These are phyloP conservation scores for Neospermospora avenae DNA, from an alignment of 2,329 filamentous ascomycete species.

Conservation along the genomic window DNA sequence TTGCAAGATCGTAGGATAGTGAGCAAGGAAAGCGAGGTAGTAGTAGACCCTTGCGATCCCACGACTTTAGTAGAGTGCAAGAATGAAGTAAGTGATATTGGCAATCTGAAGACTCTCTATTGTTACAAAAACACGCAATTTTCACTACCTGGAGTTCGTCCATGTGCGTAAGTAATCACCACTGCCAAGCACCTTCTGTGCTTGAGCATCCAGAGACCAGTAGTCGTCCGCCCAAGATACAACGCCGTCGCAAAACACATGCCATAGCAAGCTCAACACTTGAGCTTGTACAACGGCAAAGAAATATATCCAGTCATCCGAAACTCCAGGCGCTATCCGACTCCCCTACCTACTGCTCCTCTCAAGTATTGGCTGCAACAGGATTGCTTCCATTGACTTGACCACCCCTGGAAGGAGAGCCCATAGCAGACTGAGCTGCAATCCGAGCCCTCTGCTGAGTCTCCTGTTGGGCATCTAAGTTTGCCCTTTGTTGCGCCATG, in stretches of 20 bases:
- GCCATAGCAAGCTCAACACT: background rate
- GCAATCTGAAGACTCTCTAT: constrained; percentile 8
- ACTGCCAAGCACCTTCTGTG: background rate
- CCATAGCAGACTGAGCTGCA: constrained; percentile 29
- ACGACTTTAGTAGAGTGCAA: background rate
- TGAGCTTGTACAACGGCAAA: background rate
- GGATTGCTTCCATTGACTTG: constrained; percentile 28
- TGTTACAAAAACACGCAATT: constrained; percentile 8
- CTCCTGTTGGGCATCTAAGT: constrained; percentile 35
- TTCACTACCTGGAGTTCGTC: constrained; percentile 2
- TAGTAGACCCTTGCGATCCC: no score
- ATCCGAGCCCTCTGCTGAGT: constrained; percentile 32
- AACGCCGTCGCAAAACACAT: background rate
- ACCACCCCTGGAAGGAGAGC: constrained; percentile 21
- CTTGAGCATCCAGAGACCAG: background rate
- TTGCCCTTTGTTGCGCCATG: constrained; percentile 37
- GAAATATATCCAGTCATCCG: background rate
- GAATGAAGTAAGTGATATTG: background rate
- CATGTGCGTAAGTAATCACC: background rate
- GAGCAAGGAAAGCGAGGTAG: no score
- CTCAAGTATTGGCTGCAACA: constrained; percentile 20
- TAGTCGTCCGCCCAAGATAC: background rate
- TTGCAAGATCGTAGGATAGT: no score
- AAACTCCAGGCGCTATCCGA: background rate
- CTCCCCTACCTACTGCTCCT: no score